phyloP scores from a whole-genome alignment of 129 eudicot species.

The Arctium lappa region DNA sequence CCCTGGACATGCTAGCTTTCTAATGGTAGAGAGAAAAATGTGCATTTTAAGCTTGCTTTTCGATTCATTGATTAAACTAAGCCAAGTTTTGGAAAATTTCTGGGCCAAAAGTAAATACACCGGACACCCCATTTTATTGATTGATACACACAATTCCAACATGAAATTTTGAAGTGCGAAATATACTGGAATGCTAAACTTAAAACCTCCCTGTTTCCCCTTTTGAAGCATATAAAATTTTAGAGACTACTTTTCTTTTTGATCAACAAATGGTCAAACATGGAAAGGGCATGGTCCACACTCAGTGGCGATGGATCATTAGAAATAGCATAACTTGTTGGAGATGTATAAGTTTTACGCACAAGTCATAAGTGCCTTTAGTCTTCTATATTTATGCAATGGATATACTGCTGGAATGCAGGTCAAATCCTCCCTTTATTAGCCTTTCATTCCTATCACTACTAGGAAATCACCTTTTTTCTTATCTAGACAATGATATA shows the following conservation, averaged over 20 bases:
- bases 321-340: background rate
- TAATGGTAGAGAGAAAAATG: background rate
- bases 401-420: background rate
- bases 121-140: background rate
- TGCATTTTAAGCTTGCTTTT: background rate
- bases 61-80: background rate
- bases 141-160: background rate
- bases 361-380: background rate
- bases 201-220: background rate
- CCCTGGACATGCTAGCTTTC: background rate
- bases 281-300: background rate
- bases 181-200: background rate
- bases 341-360: background rate
- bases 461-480: background rate
- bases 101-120: background rate
- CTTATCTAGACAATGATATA: background rate
- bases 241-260: background rate
- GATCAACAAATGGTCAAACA: background rate
- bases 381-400: background rate
- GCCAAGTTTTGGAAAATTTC: background rate
- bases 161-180: background rate
- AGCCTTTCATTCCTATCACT: background rate
- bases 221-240: background rate
- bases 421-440: background rate
- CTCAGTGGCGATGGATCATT: background rate